Evolutionary conservation across 768 basidiomycete species (phyloP).

Genomic region (Tylopilus vinaceipallidus): DNA sequence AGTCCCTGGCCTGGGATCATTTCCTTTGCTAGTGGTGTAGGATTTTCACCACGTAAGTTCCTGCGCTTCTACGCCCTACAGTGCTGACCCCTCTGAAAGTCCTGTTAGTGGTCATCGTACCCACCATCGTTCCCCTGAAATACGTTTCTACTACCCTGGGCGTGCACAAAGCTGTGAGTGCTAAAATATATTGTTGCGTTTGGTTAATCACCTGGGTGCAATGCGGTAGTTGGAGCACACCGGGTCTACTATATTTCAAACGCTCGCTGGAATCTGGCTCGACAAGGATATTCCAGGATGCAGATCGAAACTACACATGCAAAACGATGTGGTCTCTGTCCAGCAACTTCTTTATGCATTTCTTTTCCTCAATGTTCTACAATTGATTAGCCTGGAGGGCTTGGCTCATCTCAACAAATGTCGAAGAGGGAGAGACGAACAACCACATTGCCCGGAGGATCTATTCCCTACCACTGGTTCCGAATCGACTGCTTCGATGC

Average conservation of each 20-base stretch:
- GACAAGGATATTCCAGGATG: constrained; percentile 36
- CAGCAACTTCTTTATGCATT: constrained; percentile 60
- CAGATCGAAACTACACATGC: constrained; percentile 9
- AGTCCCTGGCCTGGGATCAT: constrained; percentile 61
- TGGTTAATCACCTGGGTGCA: not conserved
- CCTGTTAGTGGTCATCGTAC: constrained; percentile 71
- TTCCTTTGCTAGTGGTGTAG: constrained; percentile 65
- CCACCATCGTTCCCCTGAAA: constrained; percentile 64
- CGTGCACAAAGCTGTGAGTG: constrained; percentile 71
- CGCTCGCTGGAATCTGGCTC: constrained; percentile 65
- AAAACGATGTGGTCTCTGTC: constrained; percentile 36
- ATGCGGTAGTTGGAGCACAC: constrained; percentile 66
- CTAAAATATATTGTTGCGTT: not conserved
- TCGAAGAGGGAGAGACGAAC: constrained; percentile 30
- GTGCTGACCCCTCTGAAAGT: constrained; percentile 40
- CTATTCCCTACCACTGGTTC: not conserved
- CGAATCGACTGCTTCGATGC: not conserved
- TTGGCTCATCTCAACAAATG: constrained; percentile 48
- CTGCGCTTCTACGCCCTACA: not conserved
- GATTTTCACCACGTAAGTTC: constrained; percentile 61
- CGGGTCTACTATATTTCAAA: constrained; percentile 71
- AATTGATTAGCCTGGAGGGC: constrained; percentile 49
- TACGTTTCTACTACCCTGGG: constrained; percentile 79
- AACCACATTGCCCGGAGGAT: constrained; percentile 16
- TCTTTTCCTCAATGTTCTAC: constrained; percentile 53